phyloP scores from a whole-genome alignment of 352 stramenopile genomes.

The Phytophthora hybrid region DNA sequence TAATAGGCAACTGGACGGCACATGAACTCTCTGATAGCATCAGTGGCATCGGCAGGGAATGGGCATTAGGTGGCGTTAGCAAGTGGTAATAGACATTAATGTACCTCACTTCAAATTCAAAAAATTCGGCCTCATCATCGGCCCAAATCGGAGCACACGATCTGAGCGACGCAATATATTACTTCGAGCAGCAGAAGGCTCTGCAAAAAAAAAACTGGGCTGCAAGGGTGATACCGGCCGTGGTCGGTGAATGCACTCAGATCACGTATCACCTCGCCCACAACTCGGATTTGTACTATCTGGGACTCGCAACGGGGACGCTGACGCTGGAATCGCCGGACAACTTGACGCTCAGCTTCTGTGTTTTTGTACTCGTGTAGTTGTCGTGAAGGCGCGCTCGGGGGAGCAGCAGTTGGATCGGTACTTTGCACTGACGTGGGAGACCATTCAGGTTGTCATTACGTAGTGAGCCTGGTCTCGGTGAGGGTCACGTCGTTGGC shows the following conservation, averaged over 20 bases:
- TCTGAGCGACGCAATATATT: conserved; percentile 1
- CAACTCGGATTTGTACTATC: conserved; percentile 32
- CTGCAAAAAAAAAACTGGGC: conserved; percentile 8
- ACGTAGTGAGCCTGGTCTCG: conserved; percentile 7
- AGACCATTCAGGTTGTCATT: conserved; percentile 34
- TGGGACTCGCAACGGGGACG: conserved; percentile 37
- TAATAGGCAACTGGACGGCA: too few relatives aligned
- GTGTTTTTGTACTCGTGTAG: conserved; percentile 39
- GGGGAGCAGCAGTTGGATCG: conserved; percentile 42
- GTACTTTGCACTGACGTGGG: conserved; percentile 41
- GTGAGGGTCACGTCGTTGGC: conserved; percentile 26
- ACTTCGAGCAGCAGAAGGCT: conserved; percentile 10
- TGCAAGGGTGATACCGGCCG: conserved; percentile 2
- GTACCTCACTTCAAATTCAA: too few relatives aligned
- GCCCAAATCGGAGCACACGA: not conserved
- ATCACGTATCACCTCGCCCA: conserved; percentile 28
- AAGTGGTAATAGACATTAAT: too few relatives aligned
- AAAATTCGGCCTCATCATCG: not conserved
- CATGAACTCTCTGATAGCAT: too few relatives aligned
- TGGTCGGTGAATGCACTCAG: conserved; percentile 19
- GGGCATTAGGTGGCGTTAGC: too few relatives aligned
- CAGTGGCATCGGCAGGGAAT: too few relatives aligned
- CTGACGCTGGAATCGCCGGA: conserved; percentile 27
- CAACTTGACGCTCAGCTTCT: conserved; percentile 33
- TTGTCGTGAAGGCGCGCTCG: conserved; percentile 24